Base-by-base conservation (phyloP, 345 rosid species). In the Citrus cavaleriei region DNA sequence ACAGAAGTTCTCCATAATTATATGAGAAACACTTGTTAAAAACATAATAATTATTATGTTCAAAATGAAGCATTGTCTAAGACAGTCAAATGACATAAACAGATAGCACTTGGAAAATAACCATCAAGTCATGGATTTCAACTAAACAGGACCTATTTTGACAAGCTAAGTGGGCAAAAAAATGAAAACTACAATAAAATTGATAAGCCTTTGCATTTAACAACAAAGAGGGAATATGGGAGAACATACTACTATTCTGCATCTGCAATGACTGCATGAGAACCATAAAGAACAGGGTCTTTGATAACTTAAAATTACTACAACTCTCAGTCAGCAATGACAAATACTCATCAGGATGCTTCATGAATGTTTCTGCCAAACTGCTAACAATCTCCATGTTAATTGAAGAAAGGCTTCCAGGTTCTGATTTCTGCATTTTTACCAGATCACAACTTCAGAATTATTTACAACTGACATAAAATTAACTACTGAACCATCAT, bases 231-330 rank as follows among this genome's bases (percentile, higher is more conserved):
- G 16, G 10, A 30, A 75, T 54, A 77, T 60, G 16, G 22, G 72
- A 74, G 80, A 68, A 72, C 87, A 74, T 86, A 89, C 96, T 79
- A 57, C 77, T 79, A 60, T 70, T 83, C 37, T 59, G 37, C 73
- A 70, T 77, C 37, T 68, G 30, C 77, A 94, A 68, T 59, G 97
- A 89, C 69, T 91, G 97, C 93, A 93, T 84, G 83, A 94, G 76
- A 82, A 91, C 62, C 89, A 94, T 78, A 85, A 89, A 84, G 84
- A 91, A 81, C 51, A 96, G 86, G 2, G 92, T 90, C 91, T 89
- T 91, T 37, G 97, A 90, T 63, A 84, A 57, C 76, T 83, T 77
- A 75, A 73, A 82, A 42, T 88, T 85, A 58, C 80, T 77, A 86
- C 87, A 86, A 78, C 87, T 91, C 80, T 77, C 76, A 51, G 77